Conservation (phyloP, 176 grass and related monocot genomes). For the Lolium perenne region DNA sequence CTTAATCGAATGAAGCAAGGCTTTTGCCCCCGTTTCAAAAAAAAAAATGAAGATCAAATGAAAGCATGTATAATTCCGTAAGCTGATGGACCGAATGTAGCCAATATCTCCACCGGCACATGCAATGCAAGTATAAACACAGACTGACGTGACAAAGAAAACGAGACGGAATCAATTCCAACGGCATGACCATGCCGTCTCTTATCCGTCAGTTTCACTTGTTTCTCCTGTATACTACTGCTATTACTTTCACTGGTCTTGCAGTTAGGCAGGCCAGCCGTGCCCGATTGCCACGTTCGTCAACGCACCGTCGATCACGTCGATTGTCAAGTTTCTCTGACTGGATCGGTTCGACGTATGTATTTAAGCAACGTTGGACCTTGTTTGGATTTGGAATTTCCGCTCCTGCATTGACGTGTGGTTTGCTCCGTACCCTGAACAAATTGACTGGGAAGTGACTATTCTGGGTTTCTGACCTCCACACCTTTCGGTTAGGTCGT, state of each 20-base stretch:
- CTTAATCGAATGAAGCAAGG: too few species aligned
- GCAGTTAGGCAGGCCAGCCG: not conserved
- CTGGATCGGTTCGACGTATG: not conserved
- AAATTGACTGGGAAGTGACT: not conserved
- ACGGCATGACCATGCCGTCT: not conserved
- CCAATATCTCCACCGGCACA: too few species aligned
- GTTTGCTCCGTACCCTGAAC: not conserved
- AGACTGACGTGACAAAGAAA: not conserved
- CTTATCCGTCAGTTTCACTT: not conserved
- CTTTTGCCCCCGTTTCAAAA: too few species aligned
- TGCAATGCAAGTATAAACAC: too few species aligned
- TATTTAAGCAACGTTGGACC: too few species aligned
- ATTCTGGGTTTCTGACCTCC: not conserved
- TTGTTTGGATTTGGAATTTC: not conserved
- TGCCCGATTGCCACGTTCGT: not conserved
- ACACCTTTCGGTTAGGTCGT: not conserved
- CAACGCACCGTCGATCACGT: constrained; percentile 9
- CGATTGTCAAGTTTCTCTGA: not conserved
- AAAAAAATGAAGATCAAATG: too few species aligned
- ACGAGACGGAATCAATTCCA: not conserved
- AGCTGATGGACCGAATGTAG: too few species aligned
- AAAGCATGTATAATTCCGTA: too few species aligned
- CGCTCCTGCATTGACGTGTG: not conserved
- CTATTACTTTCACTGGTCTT: not conserved
- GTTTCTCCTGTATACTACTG: too few species aligned